These are phyloP conservation scores for Colletotrichum liaoningense DNA, from an alignment of 2,329 filamentous ascomycete genomes.

Conservation along the genomic window DNA sequence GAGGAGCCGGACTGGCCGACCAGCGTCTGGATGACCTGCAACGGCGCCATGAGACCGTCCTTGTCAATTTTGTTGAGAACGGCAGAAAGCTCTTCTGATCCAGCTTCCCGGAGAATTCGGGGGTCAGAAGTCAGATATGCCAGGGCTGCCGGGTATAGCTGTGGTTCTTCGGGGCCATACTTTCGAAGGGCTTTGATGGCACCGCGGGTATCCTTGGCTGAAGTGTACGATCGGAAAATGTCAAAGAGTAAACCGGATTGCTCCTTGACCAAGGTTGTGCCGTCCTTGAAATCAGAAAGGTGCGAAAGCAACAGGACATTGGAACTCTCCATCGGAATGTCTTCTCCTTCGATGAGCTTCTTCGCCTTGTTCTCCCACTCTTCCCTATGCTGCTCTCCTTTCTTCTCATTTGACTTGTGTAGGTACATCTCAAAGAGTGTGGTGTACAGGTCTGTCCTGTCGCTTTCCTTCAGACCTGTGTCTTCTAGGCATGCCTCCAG, in stretches of 20 bases:
- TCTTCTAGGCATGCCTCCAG: conserved; percentile 88
- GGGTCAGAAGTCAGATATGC: conserved; percentile 93
- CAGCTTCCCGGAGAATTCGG: conserved; percentile 84
- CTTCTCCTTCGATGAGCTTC: conserved; percentile 83
- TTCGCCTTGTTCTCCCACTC: conserved; percentile 94
- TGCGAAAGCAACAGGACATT: conserved; percentile 95
- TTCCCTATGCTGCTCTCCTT: conserved; percentile 72
- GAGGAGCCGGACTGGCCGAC: conserved; percentile 63
- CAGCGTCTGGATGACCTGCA: conserved; percentile 96
- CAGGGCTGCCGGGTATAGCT: conserved; percentile 91
- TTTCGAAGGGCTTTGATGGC: conserved; percentile 91
- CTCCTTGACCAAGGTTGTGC: conserved; percentile 92
- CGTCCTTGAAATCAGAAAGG: conserved; percentile 88
- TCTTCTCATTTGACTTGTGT: conserved; percentile 83
- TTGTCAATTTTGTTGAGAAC: conserved; percentile 89
- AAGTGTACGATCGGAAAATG: conserved; percentile 96
- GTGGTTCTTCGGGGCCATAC: conserved; percentile 91
- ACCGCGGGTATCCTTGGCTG: conserved; percentile 89
- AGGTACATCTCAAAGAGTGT: conserved; percentile 99
- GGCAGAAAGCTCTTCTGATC: conserved; percentile 80
- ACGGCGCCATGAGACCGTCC: conserved; percentile 91
- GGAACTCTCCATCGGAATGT: conserved; percentile 90
- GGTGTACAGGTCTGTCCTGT: conserved; percentile 89
- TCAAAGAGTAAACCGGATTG: conserved; percentile 92
- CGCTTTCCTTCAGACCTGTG: conserved; percentile 74